phyloP scores from a whole-genome alignment of 768 basidiomycete species.

The Tricholoma furcatifolium region DNA sequence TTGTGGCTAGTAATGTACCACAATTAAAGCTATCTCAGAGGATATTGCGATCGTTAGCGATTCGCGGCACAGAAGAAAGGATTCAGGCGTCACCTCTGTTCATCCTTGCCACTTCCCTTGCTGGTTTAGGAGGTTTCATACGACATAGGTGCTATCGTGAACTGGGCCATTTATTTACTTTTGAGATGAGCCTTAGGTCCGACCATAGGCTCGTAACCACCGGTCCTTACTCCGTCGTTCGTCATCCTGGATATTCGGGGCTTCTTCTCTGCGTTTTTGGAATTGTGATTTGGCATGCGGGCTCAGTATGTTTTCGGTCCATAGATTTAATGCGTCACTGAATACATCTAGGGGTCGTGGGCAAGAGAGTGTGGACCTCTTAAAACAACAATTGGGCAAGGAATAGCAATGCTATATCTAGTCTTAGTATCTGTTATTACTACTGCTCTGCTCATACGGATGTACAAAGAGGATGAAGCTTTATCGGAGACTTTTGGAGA shows the following conservation, averaged over 20 bases:
- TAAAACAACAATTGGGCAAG: constrained; percentile 28
- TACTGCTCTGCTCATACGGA: constrained; percentile 35
- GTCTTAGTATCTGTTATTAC: constrained; percentile 29
- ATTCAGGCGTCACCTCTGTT: constrained; percentile 31
- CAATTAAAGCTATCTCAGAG: constrained; percentile 16
- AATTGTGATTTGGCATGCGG: constrained; percentile 32
- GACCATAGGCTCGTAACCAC: constrained; percentile 45
- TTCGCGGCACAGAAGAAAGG: constrained; percentile 20
- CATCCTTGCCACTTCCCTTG: constrained; percentile 37
- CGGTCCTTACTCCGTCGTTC: constrained; percentile 46
- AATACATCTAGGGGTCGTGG: constrained; percentile 41
- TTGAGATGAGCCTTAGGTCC: constrained; percentile 46
- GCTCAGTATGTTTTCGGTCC: constrained; percentile 27
- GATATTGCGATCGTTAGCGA: constrained; percentile 28
- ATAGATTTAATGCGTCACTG: background rate
- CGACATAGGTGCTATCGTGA: constrained; percentile 43
- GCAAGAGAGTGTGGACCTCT: constrained; percentile 40
- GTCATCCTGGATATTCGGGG: constrained; percentile 53
- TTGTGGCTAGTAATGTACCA: constrained; percentile 30
- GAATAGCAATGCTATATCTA: constrained; percentile 23
- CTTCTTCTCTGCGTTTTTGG: constrained; percentile 36
- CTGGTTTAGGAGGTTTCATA: constrained; percentile 38
- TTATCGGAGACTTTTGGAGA: constrained; percentile 38
- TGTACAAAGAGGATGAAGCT: constrained; percentile 44
- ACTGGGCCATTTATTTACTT: constrained; percentile 49